Conservation (phyloP, 2,329 filamentous ascomycete species). For the Penicillium sp. region DNA sequence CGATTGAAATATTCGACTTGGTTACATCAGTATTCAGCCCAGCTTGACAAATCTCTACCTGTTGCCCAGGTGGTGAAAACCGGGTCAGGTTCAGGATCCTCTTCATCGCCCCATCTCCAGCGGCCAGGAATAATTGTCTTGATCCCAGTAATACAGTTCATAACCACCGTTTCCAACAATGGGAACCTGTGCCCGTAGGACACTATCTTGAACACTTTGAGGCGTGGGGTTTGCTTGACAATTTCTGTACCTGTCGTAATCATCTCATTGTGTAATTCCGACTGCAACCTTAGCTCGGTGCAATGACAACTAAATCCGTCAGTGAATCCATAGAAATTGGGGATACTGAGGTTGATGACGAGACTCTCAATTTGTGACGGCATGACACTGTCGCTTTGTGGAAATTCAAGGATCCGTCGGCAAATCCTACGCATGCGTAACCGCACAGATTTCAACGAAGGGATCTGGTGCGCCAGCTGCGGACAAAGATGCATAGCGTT, state of each 20-base stretch:
- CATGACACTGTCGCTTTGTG: background rate
- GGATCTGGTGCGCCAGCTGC: background rate
- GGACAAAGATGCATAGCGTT: conserved; percentile 1
- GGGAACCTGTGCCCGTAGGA: background rate
- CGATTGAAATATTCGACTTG: no score
- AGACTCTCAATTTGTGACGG: background rate
- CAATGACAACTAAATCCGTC: conserved; percentile 5
- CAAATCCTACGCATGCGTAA: conserved; percentile 1
- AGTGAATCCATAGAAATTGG: background rate
- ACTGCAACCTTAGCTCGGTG: background rate
- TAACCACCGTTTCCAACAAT: background rate
- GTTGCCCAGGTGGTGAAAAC: no score
- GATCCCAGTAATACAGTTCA: conserved; percentile 2
- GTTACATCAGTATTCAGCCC: no score
- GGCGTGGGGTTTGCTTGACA: background rate
- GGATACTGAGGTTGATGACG: conserved; percentile 3
- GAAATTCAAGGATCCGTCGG: background rate
- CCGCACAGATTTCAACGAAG: background rate
- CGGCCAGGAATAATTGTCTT: background rate
- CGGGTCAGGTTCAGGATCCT: background rate
- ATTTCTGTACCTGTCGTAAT: background rate
- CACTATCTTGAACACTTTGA: background rate
- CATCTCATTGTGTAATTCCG: background rate
- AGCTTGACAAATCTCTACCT: no score
- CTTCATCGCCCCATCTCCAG: background rate